Evolutionary conservation across 1,284 basidiomycete species (phyloP).

Genomic region (Irpex lacteus): DNA sequence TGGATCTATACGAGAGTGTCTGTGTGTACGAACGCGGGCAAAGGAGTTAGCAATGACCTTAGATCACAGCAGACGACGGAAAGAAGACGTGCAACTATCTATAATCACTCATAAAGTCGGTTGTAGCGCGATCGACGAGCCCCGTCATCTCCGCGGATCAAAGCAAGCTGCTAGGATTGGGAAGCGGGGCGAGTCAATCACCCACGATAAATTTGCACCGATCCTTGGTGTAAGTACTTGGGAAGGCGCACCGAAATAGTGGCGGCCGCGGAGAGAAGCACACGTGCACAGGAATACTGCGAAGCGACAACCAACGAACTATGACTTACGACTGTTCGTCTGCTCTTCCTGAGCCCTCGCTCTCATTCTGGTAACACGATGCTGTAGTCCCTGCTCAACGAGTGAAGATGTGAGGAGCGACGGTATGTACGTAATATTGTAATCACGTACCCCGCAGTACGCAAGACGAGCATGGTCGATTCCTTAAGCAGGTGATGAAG

Average conservation of each 20-base stretch:
- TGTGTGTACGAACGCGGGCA: slow-evolving; percentile 13
- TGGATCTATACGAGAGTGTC: slow-evolving; percentile 62
- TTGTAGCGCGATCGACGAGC: background rate
- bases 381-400: slow-evolving; percentile 58
- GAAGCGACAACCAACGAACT: slow-evolving; percentile 4
- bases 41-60: slow-evolving; percentile 13
- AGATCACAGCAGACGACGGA: background rate
- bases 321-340: slow-evolving; percentile 42
- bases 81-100: background rate
- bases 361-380: slow-evolving; percentile 61
- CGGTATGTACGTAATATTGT: background rate
- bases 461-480: slow-evolving; percentile 79
- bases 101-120: background rate
- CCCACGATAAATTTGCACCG: background rate
- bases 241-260: background rate
- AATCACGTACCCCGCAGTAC: slow-evolving; percentile 62
- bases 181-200: background rate
- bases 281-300: background rate
- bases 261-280: background rate
- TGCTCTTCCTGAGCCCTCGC: slow-evolving; percentile 35
- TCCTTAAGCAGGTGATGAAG: slow-evolving; percentile 39
- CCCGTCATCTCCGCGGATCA: slow-evolving; percentile 2
- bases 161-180: background rate
- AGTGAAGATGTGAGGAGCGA: slow-evolving; percentile 7
- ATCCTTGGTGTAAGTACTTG: background rate